Evolutionary conservation across 2,329 filamentous ascomycete species (phyloP).

Genomic region (Pleoardoris graminearum): DNA sequence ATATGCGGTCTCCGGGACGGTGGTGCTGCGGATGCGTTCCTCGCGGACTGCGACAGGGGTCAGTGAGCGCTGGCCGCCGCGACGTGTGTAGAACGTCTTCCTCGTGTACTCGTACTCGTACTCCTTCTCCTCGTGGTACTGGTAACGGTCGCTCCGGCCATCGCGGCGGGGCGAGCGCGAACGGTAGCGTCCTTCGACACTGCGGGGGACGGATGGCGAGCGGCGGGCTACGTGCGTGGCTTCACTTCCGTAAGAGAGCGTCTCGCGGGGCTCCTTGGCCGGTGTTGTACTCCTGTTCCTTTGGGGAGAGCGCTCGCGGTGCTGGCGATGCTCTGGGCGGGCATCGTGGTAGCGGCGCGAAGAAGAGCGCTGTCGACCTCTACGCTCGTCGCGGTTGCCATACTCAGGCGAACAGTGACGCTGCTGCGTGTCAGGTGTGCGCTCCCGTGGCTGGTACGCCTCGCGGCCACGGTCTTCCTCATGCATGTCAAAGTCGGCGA

Average conservation of each 20-base stretch:
- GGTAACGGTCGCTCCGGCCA: not conserved
- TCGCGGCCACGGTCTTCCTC: not conserved
- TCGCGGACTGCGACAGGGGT: constrained; percentile 1
- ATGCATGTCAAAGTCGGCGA: not conserved
- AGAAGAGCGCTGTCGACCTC: not conserved
- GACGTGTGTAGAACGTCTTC: not conserved
- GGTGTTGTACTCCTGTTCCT: not conserved
- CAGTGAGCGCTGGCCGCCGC: not conserved
- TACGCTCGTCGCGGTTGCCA: not conserved
- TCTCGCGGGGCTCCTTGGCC: too few species aligned
- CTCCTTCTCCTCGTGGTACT: not conserved
- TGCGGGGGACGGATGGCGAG: not conserved
- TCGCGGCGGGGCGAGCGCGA: not conserved
- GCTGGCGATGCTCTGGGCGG: not conserved
- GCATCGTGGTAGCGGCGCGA: not conserved
- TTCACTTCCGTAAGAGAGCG: not conserved
- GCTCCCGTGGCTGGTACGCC: not conserved
- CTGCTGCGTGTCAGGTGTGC: not conserved
- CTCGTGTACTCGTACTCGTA: not conserved
- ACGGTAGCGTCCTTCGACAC: not conserved
- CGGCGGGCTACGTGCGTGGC: not conserved
- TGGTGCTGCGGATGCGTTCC: not conserved
- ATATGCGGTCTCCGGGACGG: not conserved
- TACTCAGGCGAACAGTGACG: not conserved
- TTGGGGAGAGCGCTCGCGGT: not conserved